Conservation (phyloP, 2,329 filamentous ascomycete species). For the Pestalotiopsis sp. region DNA sequence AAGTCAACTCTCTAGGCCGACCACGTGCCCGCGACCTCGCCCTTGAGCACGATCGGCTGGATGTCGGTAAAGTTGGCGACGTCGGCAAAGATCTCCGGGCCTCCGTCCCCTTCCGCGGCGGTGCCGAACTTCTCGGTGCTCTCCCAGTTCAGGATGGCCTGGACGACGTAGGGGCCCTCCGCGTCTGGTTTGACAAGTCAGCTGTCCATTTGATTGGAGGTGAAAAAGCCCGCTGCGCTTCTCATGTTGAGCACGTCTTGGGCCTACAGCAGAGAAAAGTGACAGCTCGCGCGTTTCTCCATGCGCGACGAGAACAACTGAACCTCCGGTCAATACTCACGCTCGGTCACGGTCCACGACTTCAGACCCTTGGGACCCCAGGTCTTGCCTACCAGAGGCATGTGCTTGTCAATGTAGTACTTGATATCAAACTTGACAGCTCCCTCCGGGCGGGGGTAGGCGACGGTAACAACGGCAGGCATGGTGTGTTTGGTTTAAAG, state of each 20-base stretch:
- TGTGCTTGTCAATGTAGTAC: slow-evolving; percentile 51
- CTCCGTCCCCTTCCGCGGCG: slow-evolving; percentile 15
- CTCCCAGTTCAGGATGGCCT: slow-evolving; percentile 35
- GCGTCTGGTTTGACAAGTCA: slow-evolving; percentile 17
- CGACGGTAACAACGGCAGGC: slow-evolving; percentile 29
- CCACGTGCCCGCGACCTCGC: slow-evolving; percentile 7
- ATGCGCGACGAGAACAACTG: neutral
- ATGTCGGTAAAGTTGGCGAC: slow-evolving; percentile 9
- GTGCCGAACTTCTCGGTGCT: slow-evolving; percentile 25
- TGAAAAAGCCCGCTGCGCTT: too few species aligned
- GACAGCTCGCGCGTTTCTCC: neutral
- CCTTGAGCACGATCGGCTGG: neutral
- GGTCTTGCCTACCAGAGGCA: slow-evolving; percentile 42
- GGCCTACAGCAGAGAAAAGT: neutral
- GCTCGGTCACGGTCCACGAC: slow-evolving; percentile 35
- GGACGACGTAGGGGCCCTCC: slow-evolving; percentile 27
- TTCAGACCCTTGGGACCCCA: slow-evolving; percentile 45
- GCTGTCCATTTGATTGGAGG: too few species aligned
- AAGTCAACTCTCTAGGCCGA: neutral
- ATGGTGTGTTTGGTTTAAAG: neutral
- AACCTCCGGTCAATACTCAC: neutral
- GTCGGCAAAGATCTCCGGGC: slow-evolving; percentile 4
- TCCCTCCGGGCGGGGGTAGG: slow-evolving; percentile 42
- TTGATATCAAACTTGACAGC: slow-evolving; percentile 31
- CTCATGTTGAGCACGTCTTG: neutral